Base-by-base conservation (phyloP, 352 stramenopile species). In the Pythium periplocum region DNA sequence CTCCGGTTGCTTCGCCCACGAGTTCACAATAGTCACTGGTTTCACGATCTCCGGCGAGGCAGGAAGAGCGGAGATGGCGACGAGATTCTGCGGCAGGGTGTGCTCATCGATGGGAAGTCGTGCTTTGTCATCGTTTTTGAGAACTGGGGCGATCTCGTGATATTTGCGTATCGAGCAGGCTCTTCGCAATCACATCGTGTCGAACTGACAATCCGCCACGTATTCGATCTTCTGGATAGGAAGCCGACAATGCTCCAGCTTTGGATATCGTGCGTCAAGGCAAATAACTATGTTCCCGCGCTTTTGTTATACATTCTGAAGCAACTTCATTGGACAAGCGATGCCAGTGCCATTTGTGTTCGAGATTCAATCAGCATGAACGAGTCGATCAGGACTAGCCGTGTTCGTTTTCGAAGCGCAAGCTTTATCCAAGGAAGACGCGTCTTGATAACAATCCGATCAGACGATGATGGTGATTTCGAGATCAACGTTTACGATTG, bases 81-180 rank as follows among this genome's bases (percentile, higher is more conserved):
- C 38, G 78, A 90, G 34, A 63, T 93, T 0, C 62, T 87, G 7
- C 83, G 83, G 4, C 79, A 93, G 62, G 69, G 59, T 2, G 45
- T 53, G 0, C 62, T 48, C 7, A 65, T 93, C 3, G 55, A 83
- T 45, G 71, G 78, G 0, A 65, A 56, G 39, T 48, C 87, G 12
- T 85, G 78, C 41, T 55, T 80, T 34, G 71, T 79, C 1, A 62
- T 79, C 4, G 68, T 90, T 2, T 83, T 75, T 47, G 83, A 93
- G 59, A 93, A 93, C 48, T 93, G 80, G 78, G 83, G 83, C 33
- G 80, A 93, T 52, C 51, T 93, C 6, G 66, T 65, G 0, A 64
- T 88, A 17, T 59, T 57, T 0, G 67, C 86, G 17, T 90, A 90
- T 53, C 70, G 79, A n/a, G 47, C 79, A 0, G 59, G 53, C 6